Evolutionary conservation across 2,329 filamentous ascomycete species (phyloP).

Genomic region (Cladosporium halotolerans): DNA sequence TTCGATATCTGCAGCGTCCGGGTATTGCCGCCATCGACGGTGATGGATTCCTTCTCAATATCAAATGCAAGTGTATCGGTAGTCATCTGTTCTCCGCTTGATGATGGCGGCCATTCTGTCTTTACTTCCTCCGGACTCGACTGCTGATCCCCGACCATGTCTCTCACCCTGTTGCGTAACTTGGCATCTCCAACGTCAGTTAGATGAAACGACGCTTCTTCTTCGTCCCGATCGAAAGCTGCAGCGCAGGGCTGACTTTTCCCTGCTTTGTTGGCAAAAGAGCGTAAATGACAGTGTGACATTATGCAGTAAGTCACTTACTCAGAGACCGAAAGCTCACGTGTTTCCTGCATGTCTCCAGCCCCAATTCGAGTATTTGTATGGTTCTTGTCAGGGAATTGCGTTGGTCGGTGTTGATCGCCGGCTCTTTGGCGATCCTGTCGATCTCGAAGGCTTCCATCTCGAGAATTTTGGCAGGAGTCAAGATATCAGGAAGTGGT

Average conservation of each 20-base stretch:
- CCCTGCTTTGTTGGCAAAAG: not conserved
- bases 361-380: not conserved
- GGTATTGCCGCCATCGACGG: not conserved
- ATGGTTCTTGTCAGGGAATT: not conserved
- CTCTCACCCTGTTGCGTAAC: not conserved
- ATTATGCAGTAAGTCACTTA: not conserved
- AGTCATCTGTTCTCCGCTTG: not conserved
- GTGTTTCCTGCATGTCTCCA: constrained; percentile 2
- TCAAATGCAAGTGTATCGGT: not conserved
- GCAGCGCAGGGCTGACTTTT: not conserved
- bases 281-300: not conserved
- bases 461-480: not conserved
- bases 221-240: not conserved
- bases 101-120: not conserved
- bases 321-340: not conserved
- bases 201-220: not conserved
- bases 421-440: not conserved
- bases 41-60: not conserved
- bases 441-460: not conserved
- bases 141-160: not conserved
- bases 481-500: not conserved
- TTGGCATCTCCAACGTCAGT: not conserved
- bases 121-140: not conserved
- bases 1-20: not conserved
- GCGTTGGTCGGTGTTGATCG: not conserved